A percentile compares a stretch with the other conserved stretches of the same genome.
Conservation (phyloP, 352 stramenopile genomes). For the Phytophthora citrophthora region DNA sequence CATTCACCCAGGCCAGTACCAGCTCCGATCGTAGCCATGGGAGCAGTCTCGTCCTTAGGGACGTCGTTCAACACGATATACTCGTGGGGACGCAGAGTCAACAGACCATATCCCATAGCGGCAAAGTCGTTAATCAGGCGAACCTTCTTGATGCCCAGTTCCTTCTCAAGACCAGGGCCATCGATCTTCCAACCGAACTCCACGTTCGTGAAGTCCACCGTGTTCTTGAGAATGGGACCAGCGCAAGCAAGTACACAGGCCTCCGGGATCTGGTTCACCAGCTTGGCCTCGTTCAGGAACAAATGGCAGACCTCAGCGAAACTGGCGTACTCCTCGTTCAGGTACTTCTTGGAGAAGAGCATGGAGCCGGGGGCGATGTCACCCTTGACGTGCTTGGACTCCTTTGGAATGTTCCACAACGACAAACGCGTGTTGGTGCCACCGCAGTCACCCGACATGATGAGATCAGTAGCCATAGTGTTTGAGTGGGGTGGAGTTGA, state of each 20-base stretch:
- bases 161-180: constrained; percentile 64
- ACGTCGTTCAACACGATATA: constrained; percentile 89
- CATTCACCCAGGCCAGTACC: constrained; percentile 97
- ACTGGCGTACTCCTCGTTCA: constrained; percentile 78
- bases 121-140: constrained; percentile 98
- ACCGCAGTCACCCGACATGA: constrained; percentile 93
- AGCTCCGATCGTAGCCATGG: constrained; percentile 95
- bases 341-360: constrained; percentile 87
- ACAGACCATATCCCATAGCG: constrained; percentile 95
- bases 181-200: constrained; percentile 90
- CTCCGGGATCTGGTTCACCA: constrained; percentile 61
- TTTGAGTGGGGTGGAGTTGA: background rate
- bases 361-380: constrained; percentile 75
- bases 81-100: constrained; percentile 93
- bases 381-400: constrained; percentile 40
- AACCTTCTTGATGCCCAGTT: constrained; percentile 86
- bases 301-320: constrained; percentile 89
- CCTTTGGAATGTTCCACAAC: constrained; percentile 73
- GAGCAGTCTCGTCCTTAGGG: constrained; percentile 67
- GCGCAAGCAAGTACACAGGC: constrained; percentile 79
- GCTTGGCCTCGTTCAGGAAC: constrained; percentile 92
- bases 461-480: constrained; percentile 49
- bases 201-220: constrained; percentile 94
- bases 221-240: constrained; percentile 80
- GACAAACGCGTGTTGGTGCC: constrained; percentile 96